Evolutionary conservation across 2,329 filamentous ascomycete species (phyloP).

Genomic region (Fusarium tjaetaba): DNA sequence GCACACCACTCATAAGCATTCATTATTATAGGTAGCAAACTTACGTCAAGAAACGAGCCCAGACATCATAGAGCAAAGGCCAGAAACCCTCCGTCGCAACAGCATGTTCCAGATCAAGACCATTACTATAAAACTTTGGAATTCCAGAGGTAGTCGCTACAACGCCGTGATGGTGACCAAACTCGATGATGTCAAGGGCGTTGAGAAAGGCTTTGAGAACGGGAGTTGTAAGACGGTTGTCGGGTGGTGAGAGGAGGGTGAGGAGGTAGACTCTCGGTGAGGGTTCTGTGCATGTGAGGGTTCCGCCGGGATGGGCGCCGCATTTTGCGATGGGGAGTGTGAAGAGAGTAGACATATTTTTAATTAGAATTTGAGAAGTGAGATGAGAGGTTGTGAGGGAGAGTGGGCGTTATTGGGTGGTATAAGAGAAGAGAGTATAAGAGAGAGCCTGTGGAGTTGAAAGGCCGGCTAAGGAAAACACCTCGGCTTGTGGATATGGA

Average conservation of each 20-base stretch:
- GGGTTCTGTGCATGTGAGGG: constrained; percentile 71
- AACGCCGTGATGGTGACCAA: constrained; percentile 73
- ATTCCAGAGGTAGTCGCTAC: constrained; percentile 81
- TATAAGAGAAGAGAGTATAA: not conserved
- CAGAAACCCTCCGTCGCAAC: constrained; percentile 69
- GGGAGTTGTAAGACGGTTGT: constrained; percentile 78
- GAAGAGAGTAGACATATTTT: constrained; percentile 46
- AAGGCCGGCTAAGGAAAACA: constrained; percentile 11
- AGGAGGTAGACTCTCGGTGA: constrained; percentile 74
- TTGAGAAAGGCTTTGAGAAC: constrained; percentile 75
- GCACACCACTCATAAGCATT: not conserved
- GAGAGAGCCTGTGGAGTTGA: not conserved
- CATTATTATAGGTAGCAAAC: not conserved
- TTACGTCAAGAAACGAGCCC: constrained; percentile 63
- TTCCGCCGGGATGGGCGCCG: constrained; percentile 61
- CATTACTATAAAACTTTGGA: constrained; percentile 84
- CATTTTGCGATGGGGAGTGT: constrained; percentile 64
- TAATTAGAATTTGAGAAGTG: not conserved
- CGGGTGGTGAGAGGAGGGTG: constrained; percentile 74
- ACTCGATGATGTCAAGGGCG: constrained; percentile 80
- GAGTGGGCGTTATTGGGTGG: not conserved
- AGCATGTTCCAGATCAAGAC: constrained; percentile 80
- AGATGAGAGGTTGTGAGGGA: not conserved
- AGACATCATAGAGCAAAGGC: constrained; percentile 71
- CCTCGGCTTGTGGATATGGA: constrained; percentile 34